These are phyloP conservation scores for Ceratonia siliqua DNA, from an alignment of 306 rosid genomes.

Conservation along the genomic window DNA sequence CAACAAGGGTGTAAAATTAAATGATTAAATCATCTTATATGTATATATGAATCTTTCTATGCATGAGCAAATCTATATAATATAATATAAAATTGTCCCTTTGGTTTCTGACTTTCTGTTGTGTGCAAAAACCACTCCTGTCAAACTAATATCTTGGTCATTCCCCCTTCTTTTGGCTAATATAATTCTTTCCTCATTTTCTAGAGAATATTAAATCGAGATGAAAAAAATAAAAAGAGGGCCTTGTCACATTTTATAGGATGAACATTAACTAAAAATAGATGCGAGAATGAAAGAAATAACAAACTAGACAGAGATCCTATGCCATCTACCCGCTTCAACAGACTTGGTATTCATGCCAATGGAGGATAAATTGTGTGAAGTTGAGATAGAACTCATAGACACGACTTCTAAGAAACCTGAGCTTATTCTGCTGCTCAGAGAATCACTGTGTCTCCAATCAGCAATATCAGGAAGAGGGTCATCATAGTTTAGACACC, in stretches of 20 bases:
- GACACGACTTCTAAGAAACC: conserved; percentile 37
- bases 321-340: conserved; percentile 46
- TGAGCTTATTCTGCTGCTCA: conserved; percentile 20
- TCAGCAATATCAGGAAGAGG: conserved; percentile 41
- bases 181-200: too few relatives aligned
- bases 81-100: too few relatives aligned
- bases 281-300: too few relatives aligned
- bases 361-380: conserved; percentile 36
- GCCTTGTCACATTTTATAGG: too few relatives aligned
- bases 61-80: neutral
- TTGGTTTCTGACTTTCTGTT: too few relatives aligned
- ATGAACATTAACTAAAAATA: too few relatives aligned
- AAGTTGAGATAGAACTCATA: neutral
- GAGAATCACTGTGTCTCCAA: conserved; percentile 38
- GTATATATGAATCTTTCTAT: neutral
- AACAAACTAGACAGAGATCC: too few relatives aligned
- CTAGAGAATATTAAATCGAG: too few relatives aligned
- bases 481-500: conserved; percentile 56
- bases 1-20: neutral
- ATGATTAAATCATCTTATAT: neutral
- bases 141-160: too few relatives aligned
- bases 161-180: too few relatives aligned
- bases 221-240: too few relatives aligned
- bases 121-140: too few relatives aligned
- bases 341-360: conserved; percentile 41